Evolutionary conservation across 1,284 basidiomycete genomes (phyloP), one percentile per base, ranked within the genome.

Genomic region (Ceratorhiza oryzae-sativae): DNA sequence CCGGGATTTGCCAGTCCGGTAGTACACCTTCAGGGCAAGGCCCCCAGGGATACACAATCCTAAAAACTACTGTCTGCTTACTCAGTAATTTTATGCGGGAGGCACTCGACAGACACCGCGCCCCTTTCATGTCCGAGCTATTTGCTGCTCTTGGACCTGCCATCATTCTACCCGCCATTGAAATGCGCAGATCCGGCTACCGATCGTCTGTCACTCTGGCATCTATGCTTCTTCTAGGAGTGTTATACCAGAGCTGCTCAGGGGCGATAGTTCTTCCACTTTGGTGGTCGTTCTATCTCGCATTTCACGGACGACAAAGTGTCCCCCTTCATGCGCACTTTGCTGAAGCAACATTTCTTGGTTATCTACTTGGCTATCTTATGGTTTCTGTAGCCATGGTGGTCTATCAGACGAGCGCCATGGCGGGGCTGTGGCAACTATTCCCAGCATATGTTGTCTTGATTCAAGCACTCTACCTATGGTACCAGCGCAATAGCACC

Each of bases 121-220:
- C 63, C 1, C 20, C 34, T 13, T 68, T 68, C 34, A 42, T 56
- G 49, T 18, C 39, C 36, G 63, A 68, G 39, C 25, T 68, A n/a
- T 68, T 42, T 6, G 18, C 63, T 46, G 25, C 63, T 42, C 36
- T 68, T n/a, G 63, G 51, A 12, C 63, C 63, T 4, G 42, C 63
- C 51, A 39, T 39, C 36, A 32, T 68, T 34, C 32, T 68, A 4
- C 63, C 63, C 36, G 12, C 51, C 18, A 55, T 68, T 23, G 63
- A 68, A 45, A 68, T 68, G 63, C 63, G 63, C 25, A 68, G 63
- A 20, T 51, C 63, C 20, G 63, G 63, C 32, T 68, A 55, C 20
- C 49, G 41, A n/a, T 32, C 51, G 23, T 34, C 51, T 34, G 51
- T 56, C n/a, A 51, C 51, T 20, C 41, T 42, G 18, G 10, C 13